A percentile compares a stretch with the other conserved stretches of the same genome.
Evolutionary conservation across 176 grass and related monocot genomes (phyloP).

Genomic region (Alloteropsis semialata): DNA sequence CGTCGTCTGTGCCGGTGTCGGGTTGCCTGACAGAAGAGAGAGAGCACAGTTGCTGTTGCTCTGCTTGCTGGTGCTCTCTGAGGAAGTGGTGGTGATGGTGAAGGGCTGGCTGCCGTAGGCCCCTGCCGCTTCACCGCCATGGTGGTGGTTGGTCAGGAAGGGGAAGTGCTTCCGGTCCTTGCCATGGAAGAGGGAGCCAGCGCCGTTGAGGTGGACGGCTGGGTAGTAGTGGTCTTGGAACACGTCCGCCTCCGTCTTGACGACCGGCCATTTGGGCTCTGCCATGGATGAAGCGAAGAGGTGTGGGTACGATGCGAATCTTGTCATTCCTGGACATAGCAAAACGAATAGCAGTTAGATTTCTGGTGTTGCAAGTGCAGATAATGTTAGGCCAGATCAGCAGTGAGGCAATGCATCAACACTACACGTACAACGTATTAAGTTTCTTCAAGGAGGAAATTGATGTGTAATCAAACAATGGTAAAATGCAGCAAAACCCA

Average conservation of each 20-base stretch:
- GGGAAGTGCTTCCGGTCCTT: constrained; percentile 60
- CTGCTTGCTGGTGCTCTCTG: constrained; percentile 62
- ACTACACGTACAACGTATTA: background rate
- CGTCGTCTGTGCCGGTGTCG: constrained; percentile 34
- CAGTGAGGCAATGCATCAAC: background rate
- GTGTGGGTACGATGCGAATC: constrained; percentile 49
- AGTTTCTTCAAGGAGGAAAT: background rate
- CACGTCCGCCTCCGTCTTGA: constrained; percentile 48
- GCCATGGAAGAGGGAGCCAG: constrained; percentile 18
- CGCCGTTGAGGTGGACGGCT: constrained; percentile 22
- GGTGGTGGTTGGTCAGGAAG: constrained; percentile 33
- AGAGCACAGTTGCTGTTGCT: constrained; percentile 68
- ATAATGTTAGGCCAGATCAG: background rate
- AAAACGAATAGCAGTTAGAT: constrained; percentile 16
- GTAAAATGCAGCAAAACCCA: background rate
- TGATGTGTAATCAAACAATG: background rate
- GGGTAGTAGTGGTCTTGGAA: constrained; percentile 47
- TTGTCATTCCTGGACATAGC: constrained; percentile 30
- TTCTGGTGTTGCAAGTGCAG: background rate
- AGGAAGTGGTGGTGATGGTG: constrained; percentile 45
- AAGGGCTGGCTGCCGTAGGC: constrained; percentile 37
- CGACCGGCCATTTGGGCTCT: constrained; percentile 45
- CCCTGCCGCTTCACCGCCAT: background rate
- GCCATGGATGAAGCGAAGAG: constrained; percentile 49
- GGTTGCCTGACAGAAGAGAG: constrained; percentile 93